phyloP scores from a whole-genome alignment of 305 asterid species.

The Rubia balearica region DNA sequence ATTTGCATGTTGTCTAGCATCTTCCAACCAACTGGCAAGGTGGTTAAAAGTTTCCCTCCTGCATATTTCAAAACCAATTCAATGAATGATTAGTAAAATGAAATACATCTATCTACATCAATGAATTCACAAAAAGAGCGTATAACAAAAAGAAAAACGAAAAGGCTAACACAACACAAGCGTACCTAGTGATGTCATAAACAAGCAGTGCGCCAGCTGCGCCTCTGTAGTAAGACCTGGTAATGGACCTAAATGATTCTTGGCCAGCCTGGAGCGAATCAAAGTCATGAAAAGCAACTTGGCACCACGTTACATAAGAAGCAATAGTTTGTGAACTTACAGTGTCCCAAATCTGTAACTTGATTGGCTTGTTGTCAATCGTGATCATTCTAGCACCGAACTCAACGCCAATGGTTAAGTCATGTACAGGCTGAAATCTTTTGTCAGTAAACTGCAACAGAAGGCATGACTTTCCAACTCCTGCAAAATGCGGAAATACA shows the following conservation, averaged over 20 bases:
- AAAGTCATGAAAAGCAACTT: slow-evolving; percentile 1
- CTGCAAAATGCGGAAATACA: slow-evolving; percentile 26
- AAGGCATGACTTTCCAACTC: slow-evolving; percentile 88
- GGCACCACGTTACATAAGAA: background rate
- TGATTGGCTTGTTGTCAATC: slow-evolving; percentile 60
- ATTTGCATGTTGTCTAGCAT: slow-evolving; percentile 68
- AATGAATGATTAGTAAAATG: background rate
- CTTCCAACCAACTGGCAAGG: slow-evolving; percentile 79
- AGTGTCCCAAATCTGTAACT: slow-evolving; percentile 80
- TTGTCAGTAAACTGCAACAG: slow-evolving; percentile 78
- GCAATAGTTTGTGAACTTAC: slow-evolving; percentile 21
- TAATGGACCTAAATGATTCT: slow-evolving; percentile 75
- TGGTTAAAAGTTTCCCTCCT: slow-evolving; percentile 84
- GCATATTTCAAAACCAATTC: background rate
- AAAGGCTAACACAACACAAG: slow-evolving; percentile 1
- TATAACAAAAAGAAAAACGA: background rate
- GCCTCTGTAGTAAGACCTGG: slow-evolving; percentile 81
- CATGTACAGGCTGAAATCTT: slow-evolving; percentile 77
- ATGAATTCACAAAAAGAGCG: background rate
- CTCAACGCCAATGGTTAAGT: slow-evolving; percentile 74
- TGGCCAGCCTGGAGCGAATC: slow-evolving; percentile 59
- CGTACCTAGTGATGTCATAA: slow-evolving; percentile 73
- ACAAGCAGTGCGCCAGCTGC: slow-evolving; percentile 85
- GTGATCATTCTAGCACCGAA: slow-evolving; percentile 75
- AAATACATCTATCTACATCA: background rate